Base-by-base conservation (phyloP, 306 rosid genomes). In the Corylus avellana region DNA sequence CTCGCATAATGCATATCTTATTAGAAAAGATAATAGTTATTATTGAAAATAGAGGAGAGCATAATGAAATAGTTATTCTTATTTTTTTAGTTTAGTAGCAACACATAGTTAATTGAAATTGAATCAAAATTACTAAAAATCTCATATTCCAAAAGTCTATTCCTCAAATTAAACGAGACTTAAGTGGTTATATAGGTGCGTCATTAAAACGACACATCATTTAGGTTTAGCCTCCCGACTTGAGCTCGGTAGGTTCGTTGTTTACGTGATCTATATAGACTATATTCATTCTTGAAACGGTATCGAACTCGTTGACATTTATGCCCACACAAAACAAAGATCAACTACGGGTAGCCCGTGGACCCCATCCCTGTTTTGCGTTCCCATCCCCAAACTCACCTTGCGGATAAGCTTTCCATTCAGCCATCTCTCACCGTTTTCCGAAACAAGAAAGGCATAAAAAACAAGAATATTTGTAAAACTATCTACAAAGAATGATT, bases 341-440 rank as follows among this genome's bases (percentile, higher is more conserved):
- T 22, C 29, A 42, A 42, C 44, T 58, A 8, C 3, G 35, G 35
- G 35, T 32, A 12, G 8, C 5, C 63, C 8, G 79, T 66, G 81
- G 84, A 35, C 62, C 79, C 51, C 62, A 18, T 12, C 2, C 12
- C 16, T 25, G 64, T 32, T 47, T 80, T 75, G 46, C 57, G 2
- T 74, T 42, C 22, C 35, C 42, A 3, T 32, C 44, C 56, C 62
- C 72, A 46, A 47, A 77, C 87, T 37, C 86, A 7, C 16, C 71
- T 80, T 81, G 14, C n/a, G 81, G 92, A 89, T 89, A 89, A 85
- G 88, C 83, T 67, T 64, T 55, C 48, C 8, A 16, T 47, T 2
- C 20, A 18, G 9, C 83, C 79, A 48, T 20, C 3, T 48, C 50
- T 76, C 44, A 49, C 37, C 20, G 3, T 50, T 59, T 76, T 4